Conservation (phyloP, 371 early-diverging fungal species). For the Mucor racemosus region DNA sequence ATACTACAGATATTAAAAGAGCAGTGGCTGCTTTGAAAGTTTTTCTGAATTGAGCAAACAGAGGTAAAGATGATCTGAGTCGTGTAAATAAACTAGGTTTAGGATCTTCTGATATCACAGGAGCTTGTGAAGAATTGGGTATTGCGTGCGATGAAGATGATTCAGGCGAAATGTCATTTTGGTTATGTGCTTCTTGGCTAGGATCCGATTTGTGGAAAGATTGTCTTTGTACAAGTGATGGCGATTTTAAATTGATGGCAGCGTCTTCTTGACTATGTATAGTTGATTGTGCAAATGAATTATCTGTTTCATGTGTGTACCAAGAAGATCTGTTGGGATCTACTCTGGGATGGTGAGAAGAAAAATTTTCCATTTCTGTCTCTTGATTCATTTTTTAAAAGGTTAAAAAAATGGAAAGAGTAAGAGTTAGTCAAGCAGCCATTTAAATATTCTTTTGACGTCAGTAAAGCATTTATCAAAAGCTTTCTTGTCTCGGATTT, state of each 20-base stretch:
- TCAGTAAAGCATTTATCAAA: neutral
- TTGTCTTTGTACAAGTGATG: neutral
- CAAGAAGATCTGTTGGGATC: constrained; percentile 8
- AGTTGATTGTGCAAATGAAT: constrained; percentile 4
- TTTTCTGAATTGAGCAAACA: constrained; percentile 36
- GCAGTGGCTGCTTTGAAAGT: constrained; percentile 42
- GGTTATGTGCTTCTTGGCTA: neutral
- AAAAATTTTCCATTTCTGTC: neutral
- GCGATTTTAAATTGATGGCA: neutral
- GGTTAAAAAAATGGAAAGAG: neutral
- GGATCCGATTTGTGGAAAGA: neutral
- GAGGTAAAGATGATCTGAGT: constrained; percentile 22
- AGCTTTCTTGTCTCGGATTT: neutral
- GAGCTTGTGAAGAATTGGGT: neutral
- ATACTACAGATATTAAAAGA: constrained; percentile 31
- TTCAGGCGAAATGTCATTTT: neutral
- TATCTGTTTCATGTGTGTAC: neutral
- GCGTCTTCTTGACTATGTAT: neutral
- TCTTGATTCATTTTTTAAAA: neutral
- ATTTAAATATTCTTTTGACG: neutral
- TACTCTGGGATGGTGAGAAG: neutral
- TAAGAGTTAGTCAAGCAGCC: neutral
- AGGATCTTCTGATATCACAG: neutral
- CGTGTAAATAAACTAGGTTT: neutral
- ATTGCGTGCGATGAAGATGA: constrained; percentile 1